A percentile compares a stretch with the other conserved stretches of the same genome.
These are phyloP conservation scores for Discostella pseudostelligera DNA, from an alignment of 108 stramenopile genomes.

Conservation along the genomic window DNA sequence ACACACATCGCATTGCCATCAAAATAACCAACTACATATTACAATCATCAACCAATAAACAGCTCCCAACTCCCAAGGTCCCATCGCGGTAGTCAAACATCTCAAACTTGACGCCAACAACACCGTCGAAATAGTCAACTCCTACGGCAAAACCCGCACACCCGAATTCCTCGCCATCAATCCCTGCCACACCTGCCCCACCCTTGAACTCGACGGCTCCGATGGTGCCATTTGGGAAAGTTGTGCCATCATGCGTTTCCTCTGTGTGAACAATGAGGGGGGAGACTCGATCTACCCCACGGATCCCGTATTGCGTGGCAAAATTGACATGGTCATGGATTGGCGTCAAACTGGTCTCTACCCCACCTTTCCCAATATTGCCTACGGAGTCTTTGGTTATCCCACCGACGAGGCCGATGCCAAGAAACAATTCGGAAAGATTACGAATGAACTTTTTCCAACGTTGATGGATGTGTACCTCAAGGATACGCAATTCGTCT, in stretches of 20 bases:
- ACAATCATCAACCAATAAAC: background rate
- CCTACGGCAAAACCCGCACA: slow-evolving; percentile 45
- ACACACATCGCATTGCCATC: too few species aligned
- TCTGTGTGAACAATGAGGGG: slow-evolving; percentile 22
- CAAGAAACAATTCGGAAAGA: slow-evolving; percentile 16
- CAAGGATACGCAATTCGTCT: slow-evolving; percentile 36
- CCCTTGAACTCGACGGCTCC: slow-evolving; percentile 28
- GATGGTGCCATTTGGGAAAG: slow-evolving; percentile 39
- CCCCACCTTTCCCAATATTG: slow-evolving; percentile 19
- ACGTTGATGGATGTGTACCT: slow-evolving; percentile 24
- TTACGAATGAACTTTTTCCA: slow-evolving; percentile 20
- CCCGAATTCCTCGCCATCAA: slow-evolving; percentile 46
- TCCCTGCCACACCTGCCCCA: slow-evolving; percentile 37
- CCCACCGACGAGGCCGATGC: slow-evolving; percentile 11
- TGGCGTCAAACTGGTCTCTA: slow-evolving; percentile 27
- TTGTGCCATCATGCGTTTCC: slow-evolving; percentile 39
- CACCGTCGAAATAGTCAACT: slow-evolving; percentile 20
- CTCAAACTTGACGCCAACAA: slow-evolving; percentile 17
- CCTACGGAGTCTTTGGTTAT: slow-evolving; percentile 26
- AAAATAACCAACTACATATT: too few species aligned
- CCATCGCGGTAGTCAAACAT: slow-evolving; percentile 23
- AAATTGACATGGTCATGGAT: slow-evolving; percentile 46
- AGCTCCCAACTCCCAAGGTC: slow-evolving; percentile 41
- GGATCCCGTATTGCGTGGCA: slow-evolving; percentile 27
- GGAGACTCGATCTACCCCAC: slow-evolving; percentile 31